A percentile compares a stretch with the other conserved stretches of the same genome.
Evolutionary conservation across 257 asterid species (phyloP).

Genomic region (Nicotiana obtusifolia): DNA sequence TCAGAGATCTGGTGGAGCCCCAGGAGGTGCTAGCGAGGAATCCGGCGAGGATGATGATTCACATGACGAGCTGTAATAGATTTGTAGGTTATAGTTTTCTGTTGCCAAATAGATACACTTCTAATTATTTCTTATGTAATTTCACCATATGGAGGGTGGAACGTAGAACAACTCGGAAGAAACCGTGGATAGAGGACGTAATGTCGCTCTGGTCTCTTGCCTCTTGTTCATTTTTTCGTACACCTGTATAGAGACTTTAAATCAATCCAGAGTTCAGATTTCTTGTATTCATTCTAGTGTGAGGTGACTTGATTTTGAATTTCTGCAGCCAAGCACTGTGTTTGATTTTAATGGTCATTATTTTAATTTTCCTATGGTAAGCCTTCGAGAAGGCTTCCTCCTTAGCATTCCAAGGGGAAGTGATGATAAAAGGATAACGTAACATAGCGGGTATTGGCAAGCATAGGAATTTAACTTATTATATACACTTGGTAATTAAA

Average conservation of each 20-base stretch:
- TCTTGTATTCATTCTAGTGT: background rate
- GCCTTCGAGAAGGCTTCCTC: background rate
- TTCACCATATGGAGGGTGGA: background rate
- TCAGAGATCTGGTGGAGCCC: conserved; percentile 69
- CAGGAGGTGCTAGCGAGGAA: conserved; percentile 27
- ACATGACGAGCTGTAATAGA: conserved; percentile 58
- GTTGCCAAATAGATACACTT: background rate
- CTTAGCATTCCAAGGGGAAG: background rate
- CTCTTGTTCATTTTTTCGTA: background rate
- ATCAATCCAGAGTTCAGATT: background rate
- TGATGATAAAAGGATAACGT: too few relatives aligned
- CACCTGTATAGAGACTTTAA: background rate
- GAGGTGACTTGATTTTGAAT: background rate
- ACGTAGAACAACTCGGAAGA: background rate
- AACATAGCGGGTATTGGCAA: too few relatives aligned
- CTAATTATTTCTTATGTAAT: background rate
- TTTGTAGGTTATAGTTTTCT: background rate
- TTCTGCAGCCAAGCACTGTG: background rate
- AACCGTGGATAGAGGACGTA: background rate
- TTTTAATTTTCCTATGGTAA: background rate
- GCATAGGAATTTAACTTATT: too few relatives aligned
- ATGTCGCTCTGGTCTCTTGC: background rate
- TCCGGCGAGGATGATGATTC: conserved; percentile 46
- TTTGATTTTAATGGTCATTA: too few relatives aligned
- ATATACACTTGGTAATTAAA: too few relatives aligned